Evolutionary conservation across 225 moss, liverwort and hornwort species (phyloP).

Genomic region (Sphagnum contortum): DNA sequence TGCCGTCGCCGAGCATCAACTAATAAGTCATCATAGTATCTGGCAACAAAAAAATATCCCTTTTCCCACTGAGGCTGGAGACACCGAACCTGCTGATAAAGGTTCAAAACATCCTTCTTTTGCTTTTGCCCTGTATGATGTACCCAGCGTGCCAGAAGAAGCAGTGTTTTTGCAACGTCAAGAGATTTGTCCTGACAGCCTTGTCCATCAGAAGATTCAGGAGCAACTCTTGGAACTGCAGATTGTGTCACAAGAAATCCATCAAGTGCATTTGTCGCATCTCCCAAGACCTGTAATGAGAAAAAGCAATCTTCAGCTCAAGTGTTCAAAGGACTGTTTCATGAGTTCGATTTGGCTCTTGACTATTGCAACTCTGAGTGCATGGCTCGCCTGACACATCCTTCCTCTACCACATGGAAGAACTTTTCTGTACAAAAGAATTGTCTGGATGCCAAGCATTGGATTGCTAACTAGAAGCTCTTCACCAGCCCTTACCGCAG

Average conservation of each 20-base stretch:
- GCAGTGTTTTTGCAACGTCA: slow-evolving; percentile 78
- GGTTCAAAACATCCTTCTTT: slow-evolving; percentile 83
- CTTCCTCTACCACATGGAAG: no score
- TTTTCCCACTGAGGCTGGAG: slow-evolving; percentile 98
- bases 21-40: slow-evolving; percentile 94
- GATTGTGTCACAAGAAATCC: slow-evolving; percentile 76
- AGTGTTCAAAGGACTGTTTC: no score
- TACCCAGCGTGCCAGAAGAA: slow-evolving; percentile 94
- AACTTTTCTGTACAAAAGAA: no score
- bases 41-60: slow-evolving; percentile 95
- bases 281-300: slow-evolving; percentile 52
- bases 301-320: background rate
- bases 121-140: slow-evolving; percentile 97
- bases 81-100: slow-evolving; percentile 76
- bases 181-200: slow-evolving; percentile 70
- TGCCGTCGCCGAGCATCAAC: slow-evolving; percentile 95
- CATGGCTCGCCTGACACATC: no score
- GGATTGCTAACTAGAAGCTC: no score
- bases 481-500: no score
- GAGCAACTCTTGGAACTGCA: slow-evolving; percentile 56
- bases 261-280: slow-evolving; percentile 72
- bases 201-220: slow-evolving; percentile 42
- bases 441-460: no score
- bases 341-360: no score
- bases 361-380: no score